Base-by-base conservation (phyloP, 2,329 filamentous ascomycete genomes). In the Boeremia lycopersici region DNA sequence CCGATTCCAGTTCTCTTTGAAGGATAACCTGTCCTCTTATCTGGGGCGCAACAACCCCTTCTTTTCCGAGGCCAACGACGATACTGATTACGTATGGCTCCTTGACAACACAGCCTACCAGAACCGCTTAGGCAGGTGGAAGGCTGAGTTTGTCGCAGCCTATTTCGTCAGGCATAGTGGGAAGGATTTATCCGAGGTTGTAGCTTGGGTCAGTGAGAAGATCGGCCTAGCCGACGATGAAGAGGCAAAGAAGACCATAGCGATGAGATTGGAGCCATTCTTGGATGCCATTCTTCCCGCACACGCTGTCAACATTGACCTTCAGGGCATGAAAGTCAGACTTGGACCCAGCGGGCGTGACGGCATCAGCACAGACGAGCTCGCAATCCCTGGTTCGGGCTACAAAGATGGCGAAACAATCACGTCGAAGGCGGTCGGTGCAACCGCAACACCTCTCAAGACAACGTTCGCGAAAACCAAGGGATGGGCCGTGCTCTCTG, bases 101-200 rank as follows among this genome's bases (percentile, higher is more conserved):
- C 80, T 97, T 42, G 92, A 98, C 78, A 96, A 95, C 68, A 93
- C 90, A 2, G 93, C 92, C 4, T 93, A 89, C 72, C 84, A 85
- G 56, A 73, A 70, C 71, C 58, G 56, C 60, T 39, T 72, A 76
- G 78, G 76, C 55, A 64, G 67, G 15, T 97, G 92, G 91, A 82
- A 90, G 67, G 89, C 89, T 25, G 91, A 97, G 70, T 92, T 93
- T 58, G 86, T 96, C 0, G 86, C 89, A 2, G 90, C 89, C 39
- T 90, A 91, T 53, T 96, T 97, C 65, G 85, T 89, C 60, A 86
- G 86, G 67, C 80, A 90, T 63, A 85, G 87, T 5, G 87, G 89
- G 35, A 83, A 84, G 56, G 83, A 86, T 56, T 76, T 92, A 1
- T 83, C 88, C 36, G 84, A 88, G 33, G 81, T 88, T 5, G 89